Evolutionary conservation across 306 rosid species (phyloP).

Genomic region (Chamaecrista fasciculata): DNA sequence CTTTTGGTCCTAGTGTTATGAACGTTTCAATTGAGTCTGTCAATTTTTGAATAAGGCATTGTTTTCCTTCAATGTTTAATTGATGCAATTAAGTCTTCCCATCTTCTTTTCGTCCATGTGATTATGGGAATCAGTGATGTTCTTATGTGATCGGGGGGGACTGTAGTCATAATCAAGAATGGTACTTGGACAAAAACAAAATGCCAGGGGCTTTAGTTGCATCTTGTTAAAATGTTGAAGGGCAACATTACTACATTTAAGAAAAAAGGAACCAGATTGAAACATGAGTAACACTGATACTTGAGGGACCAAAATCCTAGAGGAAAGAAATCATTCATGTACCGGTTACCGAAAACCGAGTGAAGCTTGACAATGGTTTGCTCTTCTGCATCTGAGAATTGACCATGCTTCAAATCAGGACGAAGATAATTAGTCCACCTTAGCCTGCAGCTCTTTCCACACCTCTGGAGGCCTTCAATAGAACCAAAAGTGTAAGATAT

Average conservation of each 20-base stretch:
- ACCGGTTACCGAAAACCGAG: slow-evolving; percentile 92
- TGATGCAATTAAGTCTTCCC: neutral
- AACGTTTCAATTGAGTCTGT: neutral
- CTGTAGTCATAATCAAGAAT: neutral
- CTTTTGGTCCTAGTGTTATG: neutral
- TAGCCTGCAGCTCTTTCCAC: slow-evolving; percentile 88
- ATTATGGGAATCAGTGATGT: neutral
- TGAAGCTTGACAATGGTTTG: slow-evolving; percentile 89
- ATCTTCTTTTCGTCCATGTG: neutral
- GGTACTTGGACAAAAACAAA: neutral
- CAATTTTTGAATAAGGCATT: neutral
- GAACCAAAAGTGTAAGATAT: neutral
- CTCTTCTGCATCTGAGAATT: slow-evolving; percentile 75
- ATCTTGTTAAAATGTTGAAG: neutral
- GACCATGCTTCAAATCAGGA: slow-evolving; percentile 92
- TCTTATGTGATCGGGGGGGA: too few relatives aligned
- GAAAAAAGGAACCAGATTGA: neutral
- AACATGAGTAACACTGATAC: too few relatives aligned
- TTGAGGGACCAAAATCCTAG: too few relatives aligned
- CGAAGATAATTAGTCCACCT: slow-evolving; percentile 91
- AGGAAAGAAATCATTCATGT: too few relatives aligned
- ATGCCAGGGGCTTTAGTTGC: neutral
- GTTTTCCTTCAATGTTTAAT: neutral
- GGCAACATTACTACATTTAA: neutral
- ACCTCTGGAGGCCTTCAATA: slow-evolving; percentile 71